Base-by-base conservation (phyloP, 2,329 filamentous ascomycete genomes). In the Sclerotinia spermophila region DNA sequence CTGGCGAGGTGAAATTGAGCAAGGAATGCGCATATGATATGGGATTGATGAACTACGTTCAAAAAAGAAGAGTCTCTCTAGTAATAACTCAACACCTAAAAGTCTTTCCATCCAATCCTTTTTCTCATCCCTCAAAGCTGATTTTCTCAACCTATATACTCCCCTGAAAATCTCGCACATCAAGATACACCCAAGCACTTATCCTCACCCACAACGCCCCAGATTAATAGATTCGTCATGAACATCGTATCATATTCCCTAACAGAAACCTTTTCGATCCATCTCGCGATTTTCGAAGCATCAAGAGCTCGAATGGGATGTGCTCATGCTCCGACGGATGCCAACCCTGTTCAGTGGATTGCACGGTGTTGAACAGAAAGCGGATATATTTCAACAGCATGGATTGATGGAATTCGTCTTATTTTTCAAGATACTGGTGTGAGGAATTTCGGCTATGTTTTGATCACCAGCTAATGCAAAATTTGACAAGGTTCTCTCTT, bases 311-410 rank as follows among this genome's bases (percentile, higher is more conserved):
- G n/a, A 56, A 24, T 21, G 55, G 21, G 30, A 56, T 35, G 17
- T 35, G 17, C 27, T 6, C 55, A 56, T 19, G 21, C 19, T 56
- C 19, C 3, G 3, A 3, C 5, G 55, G 19, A 33, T 24, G 17
- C 21, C 8, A n/a, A n/a, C n/a, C n/a, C n/a, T n/a, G n/a, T n/a
- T n/a, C n/a, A n/a, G n/a, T n/a, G n/a, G n/a, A n/a, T n/a, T 35
- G 53, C 19, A 5, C 3, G 21, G 33, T 5, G 13, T 24, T 40
- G 10, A 61, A 61, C 0, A 94, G 93, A 75, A 97, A 81, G 13
- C 86, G 84, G 0, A 97, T 85, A 75, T 94, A 97, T 85, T 75
- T 94, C 97, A 3, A 85, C 84, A 61, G 21, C 59, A 61, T 11
- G 35, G 42, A 17, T 21, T 35, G n/a, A 61, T 40, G 24, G 21